phyloP scores from a whole-genome alignment of 139 green algal genomes.

The Ulvella scutata region DNA sequence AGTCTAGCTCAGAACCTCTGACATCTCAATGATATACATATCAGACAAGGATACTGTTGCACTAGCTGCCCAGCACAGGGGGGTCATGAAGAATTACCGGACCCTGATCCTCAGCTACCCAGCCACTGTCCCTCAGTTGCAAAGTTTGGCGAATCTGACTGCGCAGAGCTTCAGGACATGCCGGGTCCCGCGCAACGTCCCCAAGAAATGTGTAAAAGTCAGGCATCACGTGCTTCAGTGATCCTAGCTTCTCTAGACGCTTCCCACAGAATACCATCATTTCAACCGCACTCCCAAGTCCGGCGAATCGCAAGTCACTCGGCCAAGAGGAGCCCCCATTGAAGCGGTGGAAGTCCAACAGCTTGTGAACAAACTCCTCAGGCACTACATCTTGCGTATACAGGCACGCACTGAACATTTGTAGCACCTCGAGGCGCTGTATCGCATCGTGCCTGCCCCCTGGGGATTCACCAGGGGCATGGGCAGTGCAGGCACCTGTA shows the following conservation, averaged over 20 bases:
- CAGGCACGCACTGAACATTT: neutral
- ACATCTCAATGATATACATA: neutral
- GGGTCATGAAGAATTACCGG: no score
- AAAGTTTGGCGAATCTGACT: neutral
- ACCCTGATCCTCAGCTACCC: neutral
- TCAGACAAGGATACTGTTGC: neutral
- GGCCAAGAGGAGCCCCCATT: neutral
- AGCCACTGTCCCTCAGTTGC: neutral
- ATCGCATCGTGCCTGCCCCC: no score
- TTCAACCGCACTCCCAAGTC: neutral
- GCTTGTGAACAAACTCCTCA: neutral
- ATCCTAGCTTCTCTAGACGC: neutral
- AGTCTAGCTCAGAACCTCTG: neutral
- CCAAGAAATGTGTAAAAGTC: neutral
- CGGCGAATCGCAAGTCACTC: neutral
- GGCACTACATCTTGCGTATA: neutral
- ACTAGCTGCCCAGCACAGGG: no score
- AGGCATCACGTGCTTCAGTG: neutral
- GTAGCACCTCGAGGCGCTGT: neutral
- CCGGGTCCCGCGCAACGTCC: neutral
- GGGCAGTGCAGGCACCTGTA: no score
- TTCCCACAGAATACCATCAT: neutral
- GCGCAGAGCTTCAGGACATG: neutral
- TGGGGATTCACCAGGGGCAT: no score
- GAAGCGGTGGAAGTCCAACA: neutral